A percentile compares a stretch with the other conserved stretches of the same genome.
Evolutionary conservation across 306 rosid genomes (phyloP).

Genomic region (Castanospermum australe): DNA sequence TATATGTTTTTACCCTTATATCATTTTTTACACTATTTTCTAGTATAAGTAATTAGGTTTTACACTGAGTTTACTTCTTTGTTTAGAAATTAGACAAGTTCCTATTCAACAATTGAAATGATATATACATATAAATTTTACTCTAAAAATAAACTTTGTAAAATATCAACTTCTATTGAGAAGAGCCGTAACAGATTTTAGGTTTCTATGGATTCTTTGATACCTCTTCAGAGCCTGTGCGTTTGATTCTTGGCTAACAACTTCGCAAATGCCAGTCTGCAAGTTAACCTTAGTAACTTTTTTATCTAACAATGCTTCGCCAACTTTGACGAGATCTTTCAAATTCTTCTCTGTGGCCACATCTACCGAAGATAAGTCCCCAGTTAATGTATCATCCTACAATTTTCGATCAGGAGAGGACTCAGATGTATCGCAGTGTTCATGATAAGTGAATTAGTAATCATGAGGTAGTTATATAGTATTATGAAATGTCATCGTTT

Average conservation of each 20-base stretch:
- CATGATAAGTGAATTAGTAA: not conserved
- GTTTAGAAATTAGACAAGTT: no score
- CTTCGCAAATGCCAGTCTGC: slow-evolving; percentile 40
- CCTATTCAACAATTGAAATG: no score
- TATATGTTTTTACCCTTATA: not conserved
- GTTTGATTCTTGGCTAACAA: slow-evolving; percentile 35
- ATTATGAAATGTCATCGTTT: no score
- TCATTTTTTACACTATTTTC: no score
- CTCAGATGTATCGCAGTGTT: not conserved
- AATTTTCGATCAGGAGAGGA: not conserved
- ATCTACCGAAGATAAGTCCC: slow-evolving; percentile 47
- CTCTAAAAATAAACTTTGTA: no score
- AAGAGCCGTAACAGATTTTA: no score
- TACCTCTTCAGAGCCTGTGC: slow-evolving; percentile 58
- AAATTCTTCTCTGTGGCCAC: slow-evolving; percentile 53
- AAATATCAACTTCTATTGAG: no score
- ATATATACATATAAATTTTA: no score
- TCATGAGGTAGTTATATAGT: not conserved
- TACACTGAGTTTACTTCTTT: no score
- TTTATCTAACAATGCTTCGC: slow-evolving; percentile 51
- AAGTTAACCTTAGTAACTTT: slow-evolving; percentile 58
- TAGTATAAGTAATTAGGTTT: no score
- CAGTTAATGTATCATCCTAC: slow-evolving; percentile 57
- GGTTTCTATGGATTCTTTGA: not conserved
- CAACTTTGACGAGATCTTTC: slow-evolving; percentile 45